Evolutionary conservation across 2,329 filamentous ascomycete species (phyloP), one percentile per base, ranked within the genome.

Genomic region (Blastomyces gilchristii): DNA sequence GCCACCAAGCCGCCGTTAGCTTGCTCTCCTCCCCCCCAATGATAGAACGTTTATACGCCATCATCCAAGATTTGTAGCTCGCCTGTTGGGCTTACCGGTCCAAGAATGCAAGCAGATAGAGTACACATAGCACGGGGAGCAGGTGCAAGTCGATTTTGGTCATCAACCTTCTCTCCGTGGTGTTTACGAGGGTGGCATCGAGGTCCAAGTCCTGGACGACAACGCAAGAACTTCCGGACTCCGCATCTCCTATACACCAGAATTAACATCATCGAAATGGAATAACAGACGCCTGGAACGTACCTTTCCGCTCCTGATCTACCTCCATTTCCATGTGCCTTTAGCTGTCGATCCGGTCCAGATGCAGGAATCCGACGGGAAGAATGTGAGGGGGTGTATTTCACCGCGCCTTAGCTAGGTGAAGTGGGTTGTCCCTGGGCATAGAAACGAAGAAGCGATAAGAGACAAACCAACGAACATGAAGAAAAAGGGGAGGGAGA

Each of bases 21-120:
- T 34, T 47, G 62, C 68, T 62, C 67, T 63, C 61, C 47, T 56
- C 47, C n/a, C 8, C n/a, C n/a, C n/a, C n/a, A 22, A 22, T 22
- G n/a, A 49, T 4, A 28, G 7, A 28, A 4, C n/a, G 8, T 50
- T 25, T 28, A 28, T 4, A 9, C n/a, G 45, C 1, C 2, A 22
- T 22, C 34, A 8, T 52, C 59, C 52, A 56, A 41, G 31, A 22
- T 57, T 22, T 41, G 54, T 18, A 57, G 34, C 37, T n/a, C 34
- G 5, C 11, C n/a, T 18, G 16, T 47, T 50, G 34, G 58, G 64
- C 71, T 61, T 75, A 79, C 77, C 78, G 75, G 65, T 80, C 85
- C 59, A 90, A 76, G 70, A 90, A 89, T 47, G 87, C 86, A 58
- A 89, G 77, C 50, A 89, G 76, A 71, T 90, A 91, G 73, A 92